phyloP scores from a whole-genome alignment of 139 green algal genomes.

The Picocystis salinarum region DNA sequence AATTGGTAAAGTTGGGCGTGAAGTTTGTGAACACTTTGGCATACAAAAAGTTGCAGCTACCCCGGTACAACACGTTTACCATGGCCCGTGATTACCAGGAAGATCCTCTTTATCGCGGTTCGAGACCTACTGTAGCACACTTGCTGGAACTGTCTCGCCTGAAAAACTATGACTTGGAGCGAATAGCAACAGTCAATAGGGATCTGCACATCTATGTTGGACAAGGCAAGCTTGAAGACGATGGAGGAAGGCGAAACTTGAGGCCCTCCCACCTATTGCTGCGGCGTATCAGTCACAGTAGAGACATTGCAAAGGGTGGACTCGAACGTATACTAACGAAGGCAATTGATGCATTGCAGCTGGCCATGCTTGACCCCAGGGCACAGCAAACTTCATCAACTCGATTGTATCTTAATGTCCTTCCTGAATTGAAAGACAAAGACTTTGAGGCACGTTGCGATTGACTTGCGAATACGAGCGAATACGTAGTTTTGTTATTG shows the following conservation, averaged over 20 bases:
- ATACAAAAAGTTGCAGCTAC: neutral
- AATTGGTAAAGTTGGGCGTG: conserved; percentile 6
- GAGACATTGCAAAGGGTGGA: conserved; percentile 7
- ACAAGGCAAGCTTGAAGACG: neutral
- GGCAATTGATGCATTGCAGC: conserved; percentile 9
- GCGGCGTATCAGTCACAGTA: conserved; percentile 8
- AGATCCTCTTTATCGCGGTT: conserved; percentile 10
- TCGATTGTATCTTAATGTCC: conserved; percentile 13
- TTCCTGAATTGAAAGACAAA: conserved; percentile 4
- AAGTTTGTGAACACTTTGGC: conserved; percentile 14
- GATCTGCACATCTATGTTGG: conserved; percentile 14
- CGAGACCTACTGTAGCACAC: conserved; percentile 8
- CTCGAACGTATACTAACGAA: conserved; percentile 10
- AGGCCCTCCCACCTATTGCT: conserved; percentile 9
- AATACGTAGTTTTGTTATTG: too few species aligned
- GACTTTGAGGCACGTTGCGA: neutral
- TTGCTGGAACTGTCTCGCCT: conserved; percentile 11
- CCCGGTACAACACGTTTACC: conserved; percentile 12
- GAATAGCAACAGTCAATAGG: conserved; percentile 9
- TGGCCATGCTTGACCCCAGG: conserved; percentile 7
- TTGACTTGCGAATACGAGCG: too few species aligned
- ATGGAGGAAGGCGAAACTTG: too few species aligned
- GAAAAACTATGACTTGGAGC: conserved; percentile 9
- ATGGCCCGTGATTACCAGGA: conserved; percentile 7
- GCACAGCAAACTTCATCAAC: neutral